Evolutionary conservation across 192 early-diverging fungal genomes (phyloP), one percentile per base, ranked within the genome.

Genomic region (Coemansia sp.): DNA sequence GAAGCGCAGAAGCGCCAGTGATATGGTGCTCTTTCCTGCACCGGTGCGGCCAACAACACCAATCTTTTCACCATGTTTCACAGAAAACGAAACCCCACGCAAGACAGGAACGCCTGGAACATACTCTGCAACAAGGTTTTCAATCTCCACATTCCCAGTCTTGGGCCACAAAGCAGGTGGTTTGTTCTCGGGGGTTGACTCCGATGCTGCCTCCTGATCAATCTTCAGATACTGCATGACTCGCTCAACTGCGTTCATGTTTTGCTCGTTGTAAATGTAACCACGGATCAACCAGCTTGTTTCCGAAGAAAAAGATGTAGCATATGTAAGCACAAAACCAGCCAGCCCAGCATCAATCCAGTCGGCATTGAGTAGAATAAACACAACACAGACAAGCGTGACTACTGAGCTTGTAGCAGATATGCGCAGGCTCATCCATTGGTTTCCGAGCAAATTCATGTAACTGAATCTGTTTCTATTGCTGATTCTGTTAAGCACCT

Each of bases 11-110:
- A n/a, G n/a, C n/a, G n/a, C n/a, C n/a, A n/a, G n/a, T n/a, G n/a
- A n/a, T 0, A 68, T 33, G 94, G 90, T 90, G 15, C 87, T 88
- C 69, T 94, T 94, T 24, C 92, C 93, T 2, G 92, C 89, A 20
- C 93, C 94, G 1, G 94, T 93, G 15, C 95, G 87, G 15, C 95
- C 95, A 52, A 95, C 94, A 63, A 98, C 89, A 41, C 94, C 96
- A 55, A 98, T 90, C 71, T 94, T 95, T 75, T 92, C 88, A 1
- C 82, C 80, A 12, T 90, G 87, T 2, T 78, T 83, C 49, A 94
- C 88, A 4, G 76, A 39, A 53, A 97, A 88, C 89, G 86, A 87
- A 24, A 99, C 69, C 51, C 89, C 83, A 43, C 92, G 89, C 18
- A 98, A 85, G 9, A 95, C 91, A 6, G 89, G 89, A 21, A 87